Evolutionary conservation across 1,139 yeast species (phyloP), one percentile per base, ranked within the genome.

Genomic region (Sporopachydermia cereana): DNA sequence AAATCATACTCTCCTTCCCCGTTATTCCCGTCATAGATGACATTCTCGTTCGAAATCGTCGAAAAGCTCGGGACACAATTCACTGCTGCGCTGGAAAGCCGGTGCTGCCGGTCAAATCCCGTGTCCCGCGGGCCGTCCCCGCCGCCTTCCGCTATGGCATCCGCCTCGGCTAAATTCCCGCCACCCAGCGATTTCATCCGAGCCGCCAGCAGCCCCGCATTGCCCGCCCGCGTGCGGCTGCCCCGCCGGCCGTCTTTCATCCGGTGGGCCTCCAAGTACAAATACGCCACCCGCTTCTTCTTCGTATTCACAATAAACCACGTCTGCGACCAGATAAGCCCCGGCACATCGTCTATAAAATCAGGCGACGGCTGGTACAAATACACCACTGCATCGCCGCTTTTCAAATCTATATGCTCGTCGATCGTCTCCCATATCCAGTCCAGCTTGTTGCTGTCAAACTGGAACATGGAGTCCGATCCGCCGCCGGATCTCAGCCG

Each of bases 291-390:
- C 51, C 97, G 74, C 65, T 89, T 91, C 63, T 84, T 77, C 57
- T 85, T 84, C 62, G 85, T 88, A 64, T 86, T 91, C 64, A 84
- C 88, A 45, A 91, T 79, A 61, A 91, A 91, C 83, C 95, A 91
- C 71, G 85, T 85, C 58, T 81, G 72, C 36, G 91, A 82, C 98
- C 98, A 91, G 64, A 84, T 68, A 1, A 82, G 76, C 44, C 84
- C 89, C 36, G 84, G 81, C 31, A 81, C 84, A 54, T 77, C 80
- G 48, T 84, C 81, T 31, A 86, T 68, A 41, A 85, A 80, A 45
- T 85, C 80, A 53, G 84, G 88, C 12, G 85, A 76, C 1, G 95
- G 95, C 48, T 77, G 80, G 56, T 84, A 78, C 54, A 80, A 83
- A 59, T 82, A 88, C 22, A 85, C 81, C 42, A 76, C 76, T 57